phyloP scores from a whole-genome alignment of 1,284 basidiomycete species.

The Papiliotrema fonsecae region DNA sequence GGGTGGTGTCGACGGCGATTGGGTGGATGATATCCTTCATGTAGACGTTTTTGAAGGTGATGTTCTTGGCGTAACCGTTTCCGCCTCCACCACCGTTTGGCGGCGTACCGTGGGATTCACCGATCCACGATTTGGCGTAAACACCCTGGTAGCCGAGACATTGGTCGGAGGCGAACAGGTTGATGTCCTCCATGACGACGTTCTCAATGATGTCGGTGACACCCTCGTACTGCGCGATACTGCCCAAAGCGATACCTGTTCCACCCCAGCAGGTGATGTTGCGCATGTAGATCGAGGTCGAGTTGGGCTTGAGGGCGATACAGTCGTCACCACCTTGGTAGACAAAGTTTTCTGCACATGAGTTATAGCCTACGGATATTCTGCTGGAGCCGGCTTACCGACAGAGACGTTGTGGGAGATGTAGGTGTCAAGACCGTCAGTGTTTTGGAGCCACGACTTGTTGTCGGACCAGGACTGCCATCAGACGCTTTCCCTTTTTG shows the following conservation, averaged over 20 bases:
- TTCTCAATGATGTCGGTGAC: constrained; percentile 56
- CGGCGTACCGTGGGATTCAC: constrained; percentile 53
- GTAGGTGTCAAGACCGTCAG: constrained; percentile 54
- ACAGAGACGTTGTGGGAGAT: constrained; percentile 54
- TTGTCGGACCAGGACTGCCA: constrained; percentile 7
- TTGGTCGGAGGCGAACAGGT: constrained; percentile 14
- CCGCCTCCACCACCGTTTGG: constrained; percentile 63
- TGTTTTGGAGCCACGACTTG: constrained; percentile 56
- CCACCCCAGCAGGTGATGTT: constrained; percentile 59
- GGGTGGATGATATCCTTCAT: constrained; percentile 21
- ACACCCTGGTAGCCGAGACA: constrained; percentile 44
- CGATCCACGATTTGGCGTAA: constrained; percentile 63
- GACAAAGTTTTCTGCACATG: constrained; percentile 40
- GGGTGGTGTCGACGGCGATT: constrained; percentile 15
- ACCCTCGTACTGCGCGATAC: constrained; percentile 58
- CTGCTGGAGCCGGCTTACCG: constrained; percentile 48
- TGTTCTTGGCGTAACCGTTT: constrained; percentile 54
- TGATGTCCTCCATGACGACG: constrained; percentile 55
- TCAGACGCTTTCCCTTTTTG: neutral
- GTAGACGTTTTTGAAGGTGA: constrained; percentile 52
- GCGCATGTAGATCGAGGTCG: constrained; percentile 54
- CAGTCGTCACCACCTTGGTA: constrained; percentile 57
- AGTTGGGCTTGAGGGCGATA: constrained; percentile 61
- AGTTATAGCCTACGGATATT: constrained; percentile 50
- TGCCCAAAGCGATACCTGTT: constrained; percentile 61